Base-by-base conservation (phyloP, 148 eudicot species). In the Rhododendron vialii region DNA sequence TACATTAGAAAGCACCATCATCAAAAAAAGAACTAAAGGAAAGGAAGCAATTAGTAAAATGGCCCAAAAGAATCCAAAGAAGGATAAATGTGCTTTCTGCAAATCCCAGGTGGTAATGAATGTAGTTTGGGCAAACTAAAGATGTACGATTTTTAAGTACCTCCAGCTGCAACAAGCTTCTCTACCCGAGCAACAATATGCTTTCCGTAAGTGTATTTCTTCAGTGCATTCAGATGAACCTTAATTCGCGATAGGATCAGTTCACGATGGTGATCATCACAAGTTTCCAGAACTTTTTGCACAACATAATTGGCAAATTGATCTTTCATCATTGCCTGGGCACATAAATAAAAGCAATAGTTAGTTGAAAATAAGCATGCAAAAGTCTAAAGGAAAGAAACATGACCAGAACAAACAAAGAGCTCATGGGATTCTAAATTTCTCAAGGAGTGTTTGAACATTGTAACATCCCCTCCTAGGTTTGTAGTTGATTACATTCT, bases 261-360 rank as follows among this genome's bases (percentile, higher is more conserved):
- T 89, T 95, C 98, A 33, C 98, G 91, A 67, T 94, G 90, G 88
- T 95, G 93, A 90, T 95, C 99, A 86, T 91, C 94, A 90, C 99
- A 96, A 35, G 99, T 96, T 84, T 96, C 99, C 83, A 96, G 89
- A 67, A 96, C 98, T 89, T 96, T 96, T 90, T 96, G 99, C 67
- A 96, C 99, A 85, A 96, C 99, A 82, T 96, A 96, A 85, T 96
- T 96, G 8, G 95, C 99, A 88, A 96, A 96, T 71, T 94, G 99
- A 88, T 96, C 99, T 87, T 96, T 96, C 99, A 96, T 96, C 99
- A 96, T 96, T 33, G 98, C 99, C 99, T 96, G 91, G 22, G 89
- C 81, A 83, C 53, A 26, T 4, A 17, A 15, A 84, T 86, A 26
- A 24, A 14, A 84, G 38, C 24, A 38, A 78, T 1, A 22, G 14